Base-by-base conservation (phyloP, 495 filamentous ascomycete species). In the Neurospora hispaniola region DNA sequence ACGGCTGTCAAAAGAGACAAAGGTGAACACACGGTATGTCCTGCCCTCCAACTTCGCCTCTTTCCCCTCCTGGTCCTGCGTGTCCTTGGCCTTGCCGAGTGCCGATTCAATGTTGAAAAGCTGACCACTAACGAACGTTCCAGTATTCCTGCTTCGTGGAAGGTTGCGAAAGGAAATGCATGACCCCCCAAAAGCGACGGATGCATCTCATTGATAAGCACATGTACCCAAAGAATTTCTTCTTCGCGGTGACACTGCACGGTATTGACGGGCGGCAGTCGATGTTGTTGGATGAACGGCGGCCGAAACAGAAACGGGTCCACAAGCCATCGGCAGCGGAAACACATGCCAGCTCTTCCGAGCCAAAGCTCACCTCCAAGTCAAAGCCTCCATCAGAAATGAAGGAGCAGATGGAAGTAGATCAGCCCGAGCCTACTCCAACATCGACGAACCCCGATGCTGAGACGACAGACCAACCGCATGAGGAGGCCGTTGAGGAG, bases 131-230 rank as follows among this genome's bases (percentile, higher is more conserved):
- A 75, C 44, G 12, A 46, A 69, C n/a, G 5, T 31, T 38, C 23
- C 62, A 96, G 91, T 98, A 93, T 79, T 87, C 85, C 3, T 99
- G 96, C 80, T 96, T 98, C 78, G 90, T 97, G 18, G 91, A 97
- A 77, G 89, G 86, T 66, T 99, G 96, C 77, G 94, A 97, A 68
- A 85, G 90, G 72, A 90, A 94, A 81, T 98, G 94, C 82, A 90
- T 87, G 39, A 94, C 90, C 9, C 90, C 92, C 5, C 87, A 92
- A 74, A 99, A 97, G 80, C 88, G 96, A 68, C 85, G 91, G 69
- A 88, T 92, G 79, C 96, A 99, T 82, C 82, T 97, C 35, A 92
- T 95, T 73, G 95, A 97, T 80, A 98, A 97, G 81, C 96, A 99
- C 77, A 88, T 92, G 84, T 99, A 96, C 80, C 96, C 95, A 6